Evolutionary conservation across 441 rosid species (phyloP), one percentile per base, ranked within the genome.

Genomic region (Jatropha multifida): DNA sequence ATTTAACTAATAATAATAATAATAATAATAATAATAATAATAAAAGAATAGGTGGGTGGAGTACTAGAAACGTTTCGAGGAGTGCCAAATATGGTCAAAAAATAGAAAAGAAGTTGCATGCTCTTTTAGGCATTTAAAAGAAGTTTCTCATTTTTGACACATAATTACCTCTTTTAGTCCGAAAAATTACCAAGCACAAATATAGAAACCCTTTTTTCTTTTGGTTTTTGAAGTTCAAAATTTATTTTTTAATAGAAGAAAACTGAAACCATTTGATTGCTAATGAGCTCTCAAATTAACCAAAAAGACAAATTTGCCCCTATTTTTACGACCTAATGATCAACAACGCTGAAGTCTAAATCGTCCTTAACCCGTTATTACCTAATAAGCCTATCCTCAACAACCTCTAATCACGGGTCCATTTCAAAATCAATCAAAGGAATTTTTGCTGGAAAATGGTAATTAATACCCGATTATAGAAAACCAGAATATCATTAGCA

Each of bases 401-500:
- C 65, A 66, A 27, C 62, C 73, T 58, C 66, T 14, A 67, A 66
- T 74, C 68, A 56, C 51, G 2, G 40, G 61, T 64, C 7, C 48
- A 8, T 62, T 66, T n/a, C 6, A 9, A 82, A 72, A 73, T 54
- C 41, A 61, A 63, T 12, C 2, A 0, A 76, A 46, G 44, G 55
- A 70, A 78, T 54, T 72, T 7, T 40, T 37, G 69, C 12, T 20
- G 56, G 61, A 68, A 58, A 48, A 41, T 2, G 41, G 14, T 68
- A 48, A 71, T 32, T 68, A 40, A 58, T 56, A 55, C 69, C n/a
- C 74, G 59, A 65, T 65, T 77, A 40, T 46, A 27, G 71, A 20
- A 38, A 75, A 63, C 38, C 9, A 76, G 8, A 71, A 52, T 15
- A 54, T 51, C 23, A 72, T 79, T 76, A 65, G 65, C 81, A 79